Conservation (phyloP, 805 yeast species). For the Novakomyces olei region DNA sequence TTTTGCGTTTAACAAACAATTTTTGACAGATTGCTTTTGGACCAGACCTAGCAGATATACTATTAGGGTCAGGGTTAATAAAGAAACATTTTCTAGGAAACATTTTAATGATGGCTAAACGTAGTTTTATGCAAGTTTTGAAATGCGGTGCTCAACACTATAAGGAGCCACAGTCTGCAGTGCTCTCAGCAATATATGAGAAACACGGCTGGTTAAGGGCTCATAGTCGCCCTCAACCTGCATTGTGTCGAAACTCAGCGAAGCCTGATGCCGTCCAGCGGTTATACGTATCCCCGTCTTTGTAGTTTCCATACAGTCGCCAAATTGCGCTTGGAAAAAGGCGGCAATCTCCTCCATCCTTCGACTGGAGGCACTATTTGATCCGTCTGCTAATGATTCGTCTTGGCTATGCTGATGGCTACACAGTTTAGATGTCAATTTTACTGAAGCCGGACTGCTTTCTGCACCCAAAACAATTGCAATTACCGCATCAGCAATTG, state of each 20-base stretch:
- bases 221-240: slow-evolving; percentile 51
- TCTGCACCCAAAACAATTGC: slow-evolving; percentile 83
- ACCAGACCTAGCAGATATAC: no score
- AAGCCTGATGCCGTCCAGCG: slow-evolving; percentile 58
- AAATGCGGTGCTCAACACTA: no score
- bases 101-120: no score
- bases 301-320: slow-evolving; percentile 31
- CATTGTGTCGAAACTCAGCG: slow-evolving; percentile 39
- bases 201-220: slow-evolving; percentile 61
- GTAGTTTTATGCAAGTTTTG: no score
- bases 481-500: slow-evolving; percentile 81
- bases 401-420: slow-evolving; percentile 9
- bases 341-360: slow-evolving; percentile 34
- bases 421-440: slow-evolving; percentile 15
- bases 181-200: slow-evolving; percentile 58
- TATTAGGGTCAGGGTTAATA: no score
- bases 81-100: no score
- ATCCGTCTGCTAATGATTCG: slow-evolving; percentile 12
- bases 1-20: no score
- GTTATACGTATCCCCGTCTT: slow-evolving; percentile 32
- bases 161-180: slow-evolving; percentile 60
- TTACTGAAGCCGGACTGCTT: slow-evolving; percentile 85
- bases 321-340: slow-evolving; percentile 68
- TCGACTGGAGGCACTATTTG: slow-evolving; percentile 11
- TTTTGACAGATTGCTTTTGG: no score